A percentile compares a stretch with the other conserved stretches of the same genome.
Conservation (phyloP, 768 basidiomycete genomes). For the Tricholoma saponaceum region DNA sequence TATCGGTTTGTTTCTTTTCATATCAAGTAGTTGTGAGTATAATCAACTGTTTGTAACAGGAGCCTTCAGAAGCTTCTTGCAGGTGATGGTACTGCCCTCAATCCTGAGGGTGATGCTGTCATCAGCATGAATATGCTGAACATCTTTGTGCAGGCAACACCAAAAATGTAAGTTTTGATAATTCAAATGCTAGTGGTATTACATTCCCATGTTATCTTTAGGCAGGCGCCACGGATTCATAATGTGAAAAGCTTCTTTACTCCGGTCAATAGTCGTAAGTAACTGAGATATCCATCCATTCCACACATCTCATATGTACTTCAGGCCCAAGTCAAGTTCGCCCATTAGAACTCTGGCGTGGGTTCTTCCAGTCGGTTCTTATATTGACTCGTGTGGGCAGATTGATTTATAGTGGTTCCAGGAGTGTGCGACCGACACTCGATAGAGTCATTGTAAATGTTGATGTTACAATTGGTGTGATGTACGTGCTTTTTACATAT, state of each 20-base stretch:
- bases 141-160: slow-evolving; percentile 28
- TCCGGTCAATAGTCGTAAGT: slow-evolving; percentile 12
- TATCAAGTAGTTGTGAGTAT: neutral
- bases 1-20: slow-evolving; percentile 12
- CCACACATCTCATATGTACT: slow-evolving; percentile 1
- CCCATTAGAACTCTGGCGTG: slow-evolving; percentile 37
- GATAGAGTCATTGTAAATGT: slow-evolving; percentile 36
- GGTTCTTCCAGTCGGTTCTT: slow-evolving; percentile 36
- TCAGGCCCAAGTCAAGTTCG: slow-evolving; percentile 14
- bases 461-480: slow-evolving; percentile 36
- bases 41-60: neutral
- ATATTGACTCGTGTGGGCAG: neutral
- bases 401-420: slow-evolving; percentile 10
- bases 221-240: slow-evolving; percentile 16
- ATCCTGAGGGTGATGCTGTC: slow-evolving; percentile 15
- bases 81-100: slow-evolving; percentile 9
- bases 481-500: slow-evolving; percentile 22
- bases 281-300: neutral
- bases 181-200: neutral
- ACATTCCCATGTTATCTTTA: neutral
- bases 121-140: slow-evolving; percentile 29
- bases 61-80: slow-evolving; percentile 10
- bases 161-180: slow-evolving; percentile 20
- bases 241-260: slow-evolving; percentile 25
- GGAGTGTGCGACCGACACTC: slow-evolving; percentile 38